Evolutionary conservation across 2,329 filamentous ascomycete genomes (phyloP).

Genomic region (Botrytis tulipae): DNA sequence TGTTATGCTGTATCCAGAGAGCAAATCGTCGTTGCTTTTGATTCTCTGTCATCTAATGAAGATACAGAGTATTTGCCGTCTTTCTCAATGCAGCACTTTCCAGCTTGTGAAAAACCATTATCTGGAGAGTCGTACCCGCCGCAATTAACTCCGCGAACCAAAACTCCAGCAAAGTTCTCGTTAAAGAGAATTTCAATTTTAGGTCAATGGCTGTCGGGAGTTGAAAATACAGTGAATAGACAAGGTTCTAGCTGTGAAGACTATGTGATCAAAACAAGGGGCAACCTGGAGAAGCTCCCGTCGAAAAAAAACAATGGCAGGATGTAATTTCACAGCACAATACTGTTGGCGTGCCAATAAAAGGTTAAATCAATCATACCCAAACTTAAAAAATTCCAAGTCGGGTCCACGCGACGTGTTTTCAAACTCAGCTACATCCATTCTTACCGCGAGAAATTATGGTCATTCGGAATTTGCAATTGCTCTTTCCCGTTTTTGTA

Average conservation of each 20-base stretch:
- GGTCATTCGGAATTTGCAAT: neutral
- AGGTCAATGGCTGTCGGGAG: no score
- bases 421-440: neutral
- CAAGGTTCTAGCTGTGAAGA: neutral
- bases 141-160: neutral
- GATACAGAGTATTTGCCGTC: neutral
- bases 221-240: no score
- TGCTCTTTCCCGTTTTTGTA: neutral
- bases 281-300: neutral
- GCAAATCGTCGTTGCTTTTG: no score
- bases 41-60: neutral
- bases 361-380: neutral
- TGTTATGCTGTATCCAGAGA: neutral
- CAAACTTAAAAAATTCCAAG: neutral
- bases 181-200: no score
- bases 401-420: neutral
- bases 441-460: neutral
- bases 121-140: neutral
- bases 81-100: neutral
- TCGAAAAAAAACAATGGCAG: neutral
- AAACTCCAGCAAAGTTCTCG: neutral
- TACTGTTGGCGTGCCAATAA: neutral
- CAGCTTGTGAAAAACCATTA: fast-evolving
- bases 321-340: neutral
- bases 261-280: neutral